Conservation (phyloP, 1,284 basidiomycete genomes). For the Flammula alnicola region DNA sequence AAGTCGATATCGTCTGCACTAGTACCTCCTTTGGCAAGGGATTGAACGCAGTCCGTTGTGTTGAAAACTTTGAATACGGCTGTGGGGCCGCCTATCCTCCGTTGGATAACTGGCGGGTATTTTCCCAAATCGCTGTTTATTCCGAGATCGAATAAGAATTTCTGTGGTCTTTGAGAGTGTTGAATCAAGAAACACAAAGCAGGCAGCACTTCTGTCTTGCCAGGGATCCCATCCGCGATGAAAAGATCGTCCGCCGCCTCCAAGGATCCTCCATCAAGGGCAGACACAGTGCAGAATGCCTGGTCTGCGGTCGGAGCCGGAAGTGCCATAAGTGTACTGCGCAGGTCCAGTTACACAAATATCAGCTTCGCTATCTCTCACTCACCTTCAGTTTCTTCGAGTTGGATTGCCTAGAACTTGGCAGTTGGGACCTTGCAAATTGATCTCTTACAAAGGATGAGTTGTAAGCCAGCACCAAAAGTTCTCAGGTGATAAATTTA, state of each 20-base stretch:
- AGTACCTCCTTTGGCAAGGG: constrained; percentile 51
- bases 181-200: constrained; percentile 54
- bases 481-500: too few relatives aligned
- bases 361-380: too few relatives aligned
- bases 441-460: too few relatives aligned
- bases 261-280: constrained; percentile 48
- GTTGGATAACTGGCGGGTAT: constrained; percentile 38
- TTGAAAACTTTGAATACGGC: neutral
- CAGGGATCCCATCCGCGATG: constrained; percentile 19
- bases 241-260: neutral
- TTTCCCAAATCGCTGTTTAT: constrained; percentile 48
- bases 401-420: too few relatives aligned
- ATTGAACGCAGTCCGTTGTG: constrained; percentile 42
- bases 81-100: constrained; percentile 20
- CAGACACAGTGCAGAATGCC: constrained; percentile 52
- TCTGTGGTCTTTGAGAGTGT: constrained; percentile 44
- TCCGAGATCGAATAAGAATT: constrained; percentile 59
- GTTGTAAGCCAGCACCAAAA: too few relatives aligned
- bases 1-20: constrained; percentile 45
- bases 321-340: too few relatives aligned
- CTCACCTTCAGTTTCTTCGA: too few relatives aligned
- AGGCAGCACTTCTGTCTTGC: constrained; percentile 35
- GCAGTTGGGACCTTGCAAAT: too few relatives aligned
- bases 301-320: constrained; percentile 42
- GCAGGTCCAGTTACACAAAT: too few relatives aligned